These are phyloP conservation scores for Chlorencoelia australis DNA, from an alignment of 2,329 filamentous ascomycete species.

Conservation along the genomic window DNA sequence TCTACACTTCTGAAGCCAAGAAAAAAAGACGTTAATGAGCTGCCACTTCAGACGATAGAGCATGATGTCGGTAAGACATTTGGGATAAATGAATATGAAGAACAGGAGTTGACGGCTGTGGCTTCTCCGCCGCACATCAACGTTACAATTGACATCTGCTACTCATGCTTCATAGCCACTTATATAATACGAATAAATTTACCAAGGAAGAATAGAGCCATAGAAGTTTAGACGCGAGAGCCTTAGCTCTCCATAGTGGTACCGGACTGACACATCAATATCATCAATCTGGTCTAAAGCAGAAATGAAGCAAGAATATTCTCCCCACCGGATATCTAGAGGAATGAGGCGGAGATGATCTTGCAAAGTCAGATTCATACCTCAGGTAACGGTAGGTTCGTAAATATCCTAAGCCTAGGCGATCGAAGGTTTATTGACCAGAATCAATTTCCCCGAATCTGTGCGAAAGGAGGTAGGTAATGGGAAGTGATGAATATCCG, in stretches of 20 bases:
- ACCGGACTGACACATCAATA: conserved; percentile 20
- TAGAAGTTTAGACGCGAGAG: conserved; percentile 15
- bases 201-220: conserved; percentile 2
- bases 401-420: conserved; percentile 23
- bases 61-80: too few relatives aligned
- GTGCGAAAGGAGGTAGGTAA: conserved; percentile 21
- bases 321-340: neutral
- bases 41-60: too few relatives aligned
- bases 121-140: too few relatives aligned
- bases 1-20: too few relatives aligned
- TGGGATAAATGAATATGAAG: too few relatives aligned
- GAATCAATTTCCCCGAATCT: conserved; percentile 19
- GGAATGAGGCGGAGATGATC: neutral
- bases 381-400: conserved; percentile 23
- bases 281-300: conserved; percentile 9
- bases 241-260: conserved; percentile 27
- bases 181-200: too few relatives aligned
- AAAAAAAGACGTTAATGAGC: too few relatives aligned
- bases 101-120: too few relatives aligned
- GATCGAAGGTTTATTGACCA: conserved; percentile 2
- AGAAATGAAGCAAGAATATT: conserved; percentile 10
- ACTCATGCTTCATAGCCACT: too few relatives aligned
- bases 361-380: conserved; percentile 27
- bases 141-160: too few relatives aligned
- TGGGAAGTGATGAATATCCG: conserved; percentile 26